Conservation (phyloP, 495 filamentous ascomycete genomes). For the Sphaerosporella brunnea region DNA sequence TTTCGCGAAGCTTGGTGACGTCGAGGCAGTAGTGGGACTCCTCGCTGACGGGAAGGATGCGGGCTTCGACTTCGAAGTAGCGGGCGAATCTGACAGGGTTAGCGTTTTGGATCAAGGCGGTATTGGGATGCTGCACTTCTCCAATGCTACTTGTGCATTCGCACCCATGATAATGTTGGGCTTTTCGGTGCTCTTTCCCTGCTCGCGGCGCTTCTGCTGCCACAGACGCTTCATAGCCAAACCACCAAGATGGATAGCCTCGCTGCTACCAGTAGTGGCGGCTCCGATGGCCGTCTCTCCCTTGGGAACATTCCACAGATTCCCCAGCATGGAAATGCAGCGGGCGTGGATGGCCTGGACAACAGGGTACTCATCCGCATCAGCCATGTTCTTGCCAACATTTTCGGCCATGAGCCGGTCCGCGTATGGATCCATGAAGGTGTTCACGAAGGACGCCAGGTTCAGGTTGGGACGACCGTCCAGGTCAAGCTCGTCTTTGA, state of each 20-base stretch:
- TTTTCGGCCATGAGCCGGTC: slow-evolving; percentile 50
- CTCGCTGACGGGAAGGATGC: slow-evolving; percentile 49
- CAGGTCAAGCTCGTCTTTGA: slow-evolving; percentile 57
- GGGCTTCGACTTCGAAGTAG: slow-evolving; percentile 62
- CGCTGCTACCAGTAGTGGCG: slow-evolving; percentile 54
- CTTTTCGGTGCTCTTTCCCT: slow-evolving; percentile 42
- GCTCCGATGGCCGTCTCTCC: slow-evolving; percentile 51
- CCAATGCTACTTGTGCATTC: slow-evolving; percentile 59
- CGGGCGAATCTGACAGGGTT: slow-evolving; percentile 37
- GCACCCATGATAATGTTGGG: slow-evolving; percentile 67
- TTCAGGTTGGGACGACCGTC: slow-evolving; percentile 59
- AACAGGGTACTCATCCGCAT: slow-evolving; percentile 61
- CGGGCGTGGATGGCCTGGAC: slow-evolving; percentile 56
- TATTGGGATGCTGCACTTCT: slow-evolving; percentile 34
- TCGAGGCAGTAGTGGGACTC: slow-evolving; percentile 47
- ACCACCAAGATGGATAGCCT: slow-evolving; percentile 59
- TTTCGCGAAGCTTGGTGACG: slow-evolving; percentile 43
- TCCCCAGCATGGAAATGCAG: slow-evolving; percentile 51
- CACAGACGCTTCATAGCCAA: slow-evolving; percentile 63
- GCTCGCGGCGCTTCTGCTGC: slow-evolving; percentile 45
- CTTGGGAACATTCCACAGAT: slow-evolving; percentile 50
- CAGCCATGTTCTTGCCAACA: slow-evolving; percentile 43
- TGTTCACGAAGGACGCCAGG: slow-evolving; percentile 53
- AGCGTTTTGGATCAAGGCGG: slow-evolving; percentile 1
- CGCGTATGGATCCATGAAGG: slow-evolving; percentile 52